phyloP scores from a whole-genome alignment of 257 asterid genomes.

The Linderniella brevidens region DNA sequence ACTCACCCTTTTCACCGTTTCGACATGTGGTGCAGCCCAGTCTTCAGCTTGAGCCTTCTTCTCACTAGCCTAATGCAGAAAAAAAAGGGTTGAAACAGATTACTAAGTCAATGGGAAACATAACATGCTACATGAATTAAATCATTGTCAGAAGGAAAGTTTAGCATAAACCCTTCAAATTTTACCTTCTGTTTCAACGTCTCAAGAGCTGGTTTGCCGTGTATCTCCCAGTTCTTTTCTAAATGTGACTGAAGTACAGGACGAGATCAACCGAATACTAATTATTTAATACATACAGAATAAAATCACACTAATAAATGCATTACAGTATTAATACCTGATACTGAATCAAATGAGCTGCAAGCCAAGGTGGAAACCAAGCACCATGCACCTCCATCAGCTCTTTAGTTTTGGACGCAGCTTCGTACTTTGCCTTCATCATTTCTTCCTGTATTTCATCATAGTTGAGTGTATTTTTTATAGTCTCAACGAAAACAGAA shows the following conservation, averaged over 20 bases:
- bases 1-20: constrained; percentile 61
- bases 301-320: too few relatives aligned
- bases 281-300: too few relatives aligned
- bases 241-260: constrained; percentile 32
- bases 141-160: too few relatives aligned
- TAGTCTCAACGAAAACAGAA: constrained; percentile 5
- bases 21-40: constrained; percentile 86
- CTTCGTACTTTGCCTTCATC: constrained; percentile 68
- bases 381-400: constrained; percentile 71
- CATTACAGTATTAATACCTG: constrained; percentile 36
- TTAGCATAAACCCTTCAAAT: constrained; percentile 3
- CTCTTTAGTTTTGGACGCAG: constrained; percentile 44
- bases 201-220: constrained; percentile 71
- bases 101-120: not conserved
- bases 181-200: constrained; percentile 40
- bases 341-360: constrained; percentile 22
- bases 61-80: constrained; percentile 39
- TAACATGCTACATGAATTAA: too few relatives aligned
- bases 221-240: constrained; percentile 66
- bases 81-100: constrained; percentile 7
- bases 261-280: not conserved
- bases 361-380: constrained; percentile 93
- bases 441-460: constrained; percentile 62
- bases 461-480: constrained; percentile 1
- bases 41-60: constrained; percentile 59